A percentile compares a stretch with the other conserved stretches of the same genome.
Conservation (phyloP, 257 asterid genomes). For the Nicotiana tabacum region DNA sequence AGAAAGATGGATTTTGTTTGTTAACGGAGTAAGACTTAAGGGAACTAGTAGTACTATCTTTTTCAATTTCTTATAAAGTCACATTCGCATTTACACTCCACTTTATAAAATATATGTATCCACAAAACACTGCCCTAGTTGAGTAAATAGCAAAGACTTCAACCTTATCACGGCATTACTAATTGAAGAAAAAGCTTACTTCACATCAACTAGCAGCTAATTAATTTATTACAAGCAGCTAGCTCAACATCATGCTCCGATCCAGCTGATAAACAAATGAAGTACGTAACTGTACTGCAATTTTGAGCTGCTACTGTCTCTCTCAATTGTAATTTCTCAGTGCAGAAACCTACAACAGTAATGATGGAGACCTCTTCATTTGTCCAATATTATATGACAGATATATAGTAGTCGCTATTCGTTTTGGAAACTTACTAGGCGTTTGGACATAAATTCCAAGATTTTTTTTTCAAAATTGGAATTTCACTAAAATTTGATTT, state of each 20-base stretch:
- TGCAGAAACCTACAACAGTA: neutral
- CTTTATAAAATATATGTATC: too few species aligned
- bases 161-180: neutral
- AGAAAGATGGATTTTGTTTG: too few species aligned
- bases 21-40: too few species aligned
- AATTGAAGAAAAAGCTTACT: neutral
- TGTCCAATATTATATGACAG: neutral
- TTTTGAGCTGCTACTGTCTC: neutral
- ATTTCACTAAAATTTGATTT: too few species aligned
- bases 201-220: neutral
- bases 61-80: too few species aligned
- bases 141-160: neutral
- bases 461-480: too few species aligned
- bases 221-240: neutral
- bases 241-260: neutral
- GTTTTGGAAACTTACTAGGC: neutral
- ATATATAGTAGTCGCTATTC: neutral
- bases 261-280: slow-evolving; percentile 2
- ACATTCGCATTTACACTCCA: neutral
- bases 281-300: neutral
- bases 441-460: too few species aligned
- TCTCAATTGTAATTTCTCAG: neutral
- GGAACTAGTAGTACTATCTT: too few species aligned
- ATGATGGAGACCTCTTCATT: neutral
- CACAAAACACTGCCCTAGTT: too few species aligned